These are phyloP conservation scores for Hypocrella siamensis DNA, from an alignment of 2,329 filamentous ascomycete species.

Conservation along the genomic window DNA sequence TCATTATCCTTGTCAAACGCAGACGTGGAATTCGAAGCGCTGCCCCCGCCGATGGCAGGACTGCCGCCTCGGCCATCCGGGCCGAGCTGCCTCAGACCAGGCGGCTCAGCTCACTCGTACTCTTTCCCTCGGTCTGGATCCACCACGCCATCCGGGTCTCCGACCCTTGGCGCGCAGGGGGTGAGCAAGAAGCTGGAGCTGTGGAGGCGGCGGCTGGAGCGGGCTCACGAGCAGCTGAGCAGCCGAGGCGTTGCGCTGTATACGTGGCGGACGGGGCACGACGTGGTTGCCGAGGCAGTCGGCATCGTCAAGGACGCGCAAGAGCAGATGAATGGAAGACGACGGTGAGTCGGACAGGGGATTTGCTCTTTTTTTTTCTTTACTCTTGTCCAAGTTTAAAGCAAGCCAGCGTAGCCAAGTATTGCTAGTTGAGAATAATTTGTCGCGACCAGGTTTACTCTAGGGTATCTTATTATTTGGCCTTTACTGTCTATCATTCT, in stretches of 20 bases:
- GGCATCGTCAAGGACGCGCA: conserved; percentile 44
- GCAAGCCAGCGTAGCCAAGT: too few species aligned
- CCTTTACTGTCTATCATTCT: too few species aligned
- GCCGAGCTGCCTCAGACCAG: conserved; percentile 3
- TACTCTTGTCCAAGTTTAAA: too few species aligned
- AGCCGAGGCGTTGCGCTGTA: conserved; percentile 50
- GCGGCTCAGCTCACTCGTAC: conserved; percentile 8
- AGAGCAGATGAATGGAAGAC: conserved; percentile 20
- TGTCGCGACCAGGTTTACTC: too few species aligned
- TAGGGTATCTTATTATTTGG: too few species aligned
- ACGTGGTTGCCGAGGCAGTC: conserved; percentile 52
- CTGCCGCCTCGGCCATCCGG: conserved; percentile 4
- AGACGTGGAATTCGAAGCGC: conserved; percentile 24
- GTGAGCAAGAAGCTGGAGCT: conserved; percentile 55
- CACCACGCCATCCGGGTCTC: conserved; percentile 19
- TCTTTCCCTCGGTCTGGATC: conserved; percentile 15
- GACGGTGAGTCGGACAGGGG: not conserved
- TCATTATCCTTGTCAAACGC: conserved; percentile 15
- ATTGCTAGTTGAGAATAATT: too few species aligned
- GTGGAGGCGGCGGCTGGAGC: conserved; percentile 52
- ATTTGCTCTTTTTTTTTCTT: not conserved
- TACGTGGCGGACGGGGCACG: conserved; percentile 57
- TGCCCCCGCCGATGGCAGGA: conserved; percentile 16
- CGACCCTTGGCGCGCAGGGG: conserved; percentile 16
- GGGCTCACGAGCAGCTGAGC: conserved; percentile 48